These are phyloP conservation scores for Starmerella vaccinii DNA, from an alignment of 805 yeast species.

Conservation along the genomic window DNA sequence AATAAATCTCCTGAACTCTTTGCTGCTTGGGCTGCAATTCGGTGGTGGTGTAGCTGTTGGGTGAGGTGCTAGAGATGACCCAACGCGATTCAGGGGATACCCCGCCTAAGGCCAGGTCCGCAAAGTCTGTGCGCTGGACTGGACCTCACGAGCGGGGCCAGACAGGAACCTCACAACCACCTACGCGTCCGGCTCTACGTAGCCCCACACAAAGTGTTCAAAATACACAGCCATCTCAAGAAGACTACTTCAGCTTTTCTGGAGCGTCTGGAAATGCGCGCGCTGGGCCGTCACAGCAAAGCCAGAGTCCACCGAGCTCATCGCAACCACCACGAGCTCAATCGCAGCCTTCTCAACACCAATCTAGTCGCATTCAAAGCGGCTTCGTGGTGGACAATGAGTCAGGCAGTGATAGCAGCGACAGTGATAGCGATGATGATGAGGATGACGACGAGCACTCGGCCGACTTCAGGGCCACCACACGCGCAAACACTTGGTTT, in stretches of 20 bases:
- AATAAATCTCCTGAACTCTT: too few species aligned
- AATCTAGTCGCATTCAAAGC: not conserved
- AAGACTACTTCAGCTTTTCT: slow-evolving; percentile 17
- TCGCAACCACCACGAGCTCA: not conserved
- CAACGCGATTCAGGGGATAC: not conserved
- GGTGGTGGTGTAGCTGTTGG: not conserved
- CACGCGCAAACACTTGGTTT: slow-evolving; percentile 24
- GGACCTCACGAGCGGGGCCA: slow-evolving; percentile 9
- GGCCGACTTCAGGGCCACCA: slow-evolving; percentile 15
- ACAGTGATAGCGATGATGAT: slow-evolving; percentile 3
- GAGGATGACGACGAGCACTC: slow-evolving; percentile 11
- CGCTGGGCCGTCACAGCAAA: not conserved
- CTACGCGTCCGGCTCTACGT: not conserved
- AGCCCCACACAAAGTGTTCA: not conserved
- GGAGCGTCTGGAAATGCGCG: slow-evolving; percentile 18
- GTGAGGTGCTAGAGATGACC: not conserved
- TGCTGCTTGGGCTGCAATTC: not conserved
- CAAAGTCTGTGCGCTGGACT: slow-evolving; percentile 21
- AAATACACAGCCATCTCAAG: not conserved
- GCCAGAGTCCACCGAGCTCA: not conserved
- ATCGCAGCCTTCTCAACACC: not conserved
- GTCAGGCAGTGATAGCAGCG: not conserved
- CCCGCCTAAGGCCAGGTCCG: not conserved
- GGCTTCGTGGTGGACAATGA: not conserved
- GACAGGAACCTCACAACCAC: not conserved